Evolutionary conservation across 768 basidiomycete species (phyloP), one percentile per base, ranked within the genome.

Genomic region (Leccinum arenicola): DNA sequence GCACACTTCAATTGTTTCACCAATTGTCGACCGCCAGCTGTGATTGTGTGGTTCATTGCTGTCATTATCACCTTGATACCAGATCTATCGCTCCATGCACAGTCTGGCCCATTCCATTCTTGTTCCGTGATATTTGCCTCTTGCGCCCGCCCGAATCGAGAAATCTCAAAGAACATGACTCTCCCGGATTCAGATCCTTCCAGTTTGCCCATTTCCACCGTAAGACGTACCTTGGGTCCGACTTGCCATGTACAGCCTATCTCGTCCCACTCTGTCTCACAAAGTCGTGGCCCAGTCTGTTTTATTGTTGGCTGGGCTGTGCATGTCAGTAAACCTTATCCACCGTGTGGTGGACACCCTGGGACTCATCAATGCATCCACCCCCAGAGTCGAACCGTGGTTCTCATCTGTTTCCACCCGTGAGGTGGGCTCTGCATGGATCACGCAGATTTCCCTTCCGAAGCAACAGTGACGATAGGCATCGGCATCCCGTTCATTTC

Each of bases 1-100:
- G 65, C 60, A 62, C 38, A 60, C 61, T 57, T 61, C 61, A 74
- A 73, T 72, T 74, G 71, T 72, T 19, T 71, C 57, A 54, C 61
- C 52, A 60, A 62, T 64, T 59, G 60, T 67, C 54, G 35, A 57
- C 35, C 36, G 60, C 35, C 36, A 40, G 35, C 43, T 45, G 64
- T 52, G 60, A 61, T 43, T 58, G 29, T 58, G 19, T 59, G 54
- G 52, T 59, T 61, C 61, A 58, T 61, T 57, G 58, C 51, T 54
- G 58, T 57, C 52, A 48, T 48, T 6, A 25, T 17, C 15, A 12
- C 23, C 38, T 50, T 54, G 64, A 70, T 59, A 63, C 43, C 71
- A 67, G 70, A 73, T 72, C 67, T 59, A 50, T 61, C 8, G 36
- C 27, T 60, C 53, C 53, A 56, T 36, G n/a, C 50, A 17, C 52